Evolutionary conservation across 2,329 filamentous ascomycete genomes (phyloP).

Genomic region (Hysterium pulicare): DNA sequence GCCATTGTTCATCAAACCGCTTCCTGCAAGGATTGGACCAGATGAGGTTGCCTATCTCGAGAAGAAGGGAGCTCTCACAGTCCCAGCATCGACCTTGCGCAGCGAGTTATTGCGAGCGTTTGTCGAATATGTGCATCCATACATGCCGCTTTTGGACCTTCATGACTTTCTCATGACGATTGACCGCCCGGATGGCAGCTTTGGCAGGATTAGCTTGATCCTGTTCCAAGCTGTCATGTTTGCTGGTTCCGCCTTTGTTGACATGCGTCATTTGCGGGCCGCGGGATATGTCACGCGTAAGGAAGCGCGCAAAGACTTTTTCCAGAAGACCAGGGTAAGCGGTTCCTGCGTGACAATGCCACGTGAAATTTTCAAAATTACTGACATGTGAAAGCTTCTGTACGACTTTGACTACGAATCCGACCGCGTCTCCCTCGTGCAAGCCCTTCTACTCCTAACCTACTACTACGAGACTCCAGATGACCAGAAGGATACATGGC

Average conservation of each 20-base stretch:
- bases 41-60: constrained; percentile 83
- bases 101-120: constrained; percentile 80
- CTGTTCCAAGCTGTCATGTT: constrained; percentile 96
- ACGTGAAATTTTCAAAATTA: background rate
- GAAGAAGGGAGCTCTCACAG: constrained; percentile 76
- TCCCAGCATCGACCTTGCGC: constrained; percentile 68
- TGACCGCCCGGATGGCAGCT: constrained; percentile 63
- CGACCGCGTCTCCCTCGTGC: constrained; percentile 83
- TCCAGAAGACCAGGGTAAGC: constrained; percentile 78
- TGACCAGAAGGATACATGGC: constrained; percentile 97
- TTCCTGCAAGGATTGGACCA: constrained; percentile 70
- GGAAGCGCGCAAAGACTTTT: constrained; percentile 81
- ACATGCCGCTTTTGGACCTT: constrained; percentile 80
- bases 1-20: constrained; percentile 71
- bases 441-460: constrained; percentile 86
- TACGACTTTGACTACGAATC: constrained; percentile 96
- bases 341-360: background rate
- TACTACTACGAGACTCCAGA: constrained; percentile 98
- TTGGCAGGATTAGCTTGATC: constrained; percentile 74
- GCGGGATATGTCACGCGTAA: constrained; percentile 77
- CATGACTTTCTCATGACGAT: constrained; percentile 60
- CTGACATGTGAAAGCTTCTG: constrained; percentile 56
- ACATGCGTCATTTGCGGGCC: constrained; percentile 69
- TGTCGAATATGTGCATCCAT: constrained; percentile 86
- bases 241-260: constrained; percentile 81